Base-by-base conservation (phyloP, 176 grass and related monocot species). In the Zizania latifolia region DNA sequence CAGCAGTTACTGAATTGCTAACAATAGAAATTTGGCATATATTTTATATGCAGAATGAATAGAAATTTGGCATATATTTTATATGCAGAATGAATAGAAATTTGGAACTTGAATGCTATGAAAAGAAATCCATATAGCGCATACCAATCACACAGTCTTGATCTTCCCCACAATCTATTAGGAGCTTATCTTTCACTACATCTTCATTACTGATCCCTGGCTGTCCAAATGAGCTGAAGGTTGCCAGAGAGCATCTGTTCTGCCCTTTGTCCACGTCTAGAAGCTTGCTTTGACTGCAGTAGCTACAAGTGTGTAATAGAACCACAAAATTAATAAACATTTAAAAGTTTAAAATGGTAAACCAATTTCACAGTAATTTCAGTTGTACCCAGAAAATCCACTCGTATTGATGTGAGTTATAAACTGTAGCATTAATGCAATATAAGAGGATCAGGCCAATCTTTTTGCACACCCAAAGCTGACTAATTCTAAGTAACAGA, bases 131-230 rank as follows among this genome's bases (percentile, higher is more conserved):
- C 28, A 35, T 9, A 29, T 37, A 84, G 56, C 69, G 78, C 90
- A 72, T 93, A 93, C 90, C 90, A 19, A 93, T 74, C 40, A 93
- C 90, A 73, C 90, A 93, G 57, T 93, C 87, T 78, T 93, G 79
- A 48, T 89, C 90, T 81, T 93, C 90, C 84, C 86, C 90, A 14
- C 90, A 93, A 54, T 93, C 90, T 56, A 93, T 83, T 58, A 93
- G 83, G 38, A 93, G 76, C 71, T 78, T 93, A 37, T 87, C 76
- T 6, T 84, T 89, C 35, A 77, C 8, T 22, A 80, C 45, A 73
- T 55, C 60, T 44, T 34, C 75, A 63, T 69, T 83, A 37, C 70
- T 81, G 40, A 83, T n/a, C 30, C 74, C 72, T 8, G 77, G n/a
- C 14, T 68, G 58, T 22, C 78, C 83, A 83, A 78, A 86, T 63